Conservation (phyloP, 192 early-diverging fungal genomes). For the Podila horticola region DNA sequence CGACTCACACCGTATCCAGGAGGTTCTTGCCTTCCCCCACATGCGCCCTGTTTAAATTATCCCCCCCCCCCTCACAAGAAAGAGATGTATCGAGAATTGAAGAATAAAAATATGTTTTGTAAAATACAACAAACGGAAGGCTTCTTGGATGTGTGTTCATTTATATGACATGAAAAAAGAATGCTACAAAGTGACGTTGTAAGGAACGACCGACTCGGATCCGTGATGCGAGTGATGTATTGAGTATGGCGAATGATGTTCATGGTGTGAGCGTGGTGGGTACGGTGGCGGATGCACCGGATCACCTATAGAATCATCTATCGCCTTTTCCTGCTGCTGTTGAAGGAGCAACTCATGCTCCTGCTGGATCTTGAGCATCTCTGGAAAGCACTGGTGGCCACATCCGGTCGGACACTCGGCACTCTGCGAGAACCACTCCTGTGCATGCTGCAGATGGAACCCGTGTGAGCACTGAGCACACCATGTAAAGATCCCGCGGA, state of each 20-base stretch:
- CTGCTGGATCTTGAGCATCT: constrained; percentile 47
- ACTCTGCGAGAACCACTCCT: constrained; percentile 72
- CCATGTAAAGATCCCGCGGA: constrained; percentile 80
- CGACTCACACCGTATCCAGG: constrained; percentile 3
- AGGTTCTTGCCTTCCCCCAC: constrained; percentile 2
- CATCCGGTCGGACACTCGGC: constrained; percentile 81
- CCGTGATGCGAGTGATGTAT: neutral
- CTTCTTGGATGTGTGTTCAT: neutral
- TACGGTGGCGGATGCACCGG: neutral
- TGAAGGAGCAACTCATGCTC: constrained; percentile 33
- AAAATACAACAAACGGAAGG: too few relatives aligned
- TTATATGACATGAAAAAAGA: neutral
- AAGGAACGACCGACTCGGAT: neutral
- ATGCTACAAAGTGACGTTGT: neutral
- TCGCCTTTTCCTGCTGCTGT: constrained; percentile 10
- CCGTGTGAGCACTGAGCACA: constrained; percentile 86
- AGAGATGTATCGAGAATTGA: too few relatives aligned
- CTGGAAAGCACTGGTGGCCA: constrained; percentile 71
- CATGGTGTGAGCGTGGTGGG: neutral
- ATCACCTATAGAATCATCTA: neutral
- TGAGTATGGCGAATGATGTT: neutral
- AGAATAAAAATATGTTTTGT: too few relatives aligned
- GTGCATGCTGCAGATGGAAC: constrained; percentile 77
- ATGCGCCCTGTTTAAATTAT: neutral
- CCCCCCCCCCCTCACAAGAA: too few relatives aligned